A percentile compares a stretch with the other conserved stretches of the same genome.
phyloP scores from a whole-genome alignment of 257 asterid species.

The Solanum bulbocastanum region DNA sequence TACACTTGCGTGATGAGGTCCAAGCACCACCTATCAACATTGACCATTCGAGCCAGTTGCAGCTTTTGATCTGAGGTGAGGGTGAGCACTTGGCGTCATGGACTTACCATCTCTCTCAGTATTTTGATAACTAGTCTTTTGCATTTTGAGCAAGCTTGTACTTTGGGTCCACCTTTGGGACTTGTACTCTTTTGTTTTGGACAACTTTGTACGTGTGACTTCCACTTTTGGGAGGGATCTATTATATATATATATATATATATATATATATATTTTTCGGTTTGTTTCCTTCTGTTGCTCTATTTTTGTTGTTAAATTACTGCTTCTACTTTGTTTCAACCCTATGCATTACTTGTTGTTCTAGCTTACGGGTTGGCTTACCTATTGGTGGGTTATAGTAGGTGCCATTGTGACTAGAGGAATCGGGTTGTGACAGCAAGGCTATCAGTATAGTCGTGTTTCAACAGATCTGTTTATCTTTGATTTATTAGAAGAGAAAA shows the following conservation, averaged over 20 bases:
- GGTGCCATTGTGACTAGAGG: neutral
- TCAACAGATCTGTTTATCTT: neutral
- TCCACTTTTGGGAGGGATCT: neutral
- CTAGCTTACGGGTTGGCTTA: neutral
- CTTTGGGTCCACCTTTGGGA: neutral
- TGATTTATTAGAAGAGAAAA: neutral
- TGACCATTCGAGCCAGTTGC: neutral
- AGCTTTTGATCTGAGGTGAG: neutral
- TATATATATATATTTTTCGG: neutral
- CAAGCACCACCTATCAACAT: neutral
- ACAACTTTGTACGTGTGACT: neutral
- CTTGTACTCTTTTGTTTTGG: neutral
- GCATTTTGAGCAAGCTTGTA: neutral
- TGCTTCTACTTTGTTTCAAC: neutral
- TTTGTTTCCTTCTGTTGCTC: neutral
- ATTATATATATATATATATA: too few species aligned
- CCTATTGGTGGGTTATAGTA: neutral
- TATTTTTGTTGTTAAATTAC: too few species aligned
- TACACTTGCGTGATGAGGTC: neutral
- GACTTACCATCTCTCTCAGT: neutral
- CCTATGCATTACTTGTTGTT: neutral
- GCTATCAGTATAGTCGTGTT: neutral
- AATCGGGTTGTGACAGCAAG: neutral
- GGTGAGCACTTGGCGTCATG: neutral
- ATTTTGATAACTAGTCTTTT: neutral